Base-by-base conservation (phyloP, 176 grass and related monocot species). In the Microstegium vimineum region DNA sequence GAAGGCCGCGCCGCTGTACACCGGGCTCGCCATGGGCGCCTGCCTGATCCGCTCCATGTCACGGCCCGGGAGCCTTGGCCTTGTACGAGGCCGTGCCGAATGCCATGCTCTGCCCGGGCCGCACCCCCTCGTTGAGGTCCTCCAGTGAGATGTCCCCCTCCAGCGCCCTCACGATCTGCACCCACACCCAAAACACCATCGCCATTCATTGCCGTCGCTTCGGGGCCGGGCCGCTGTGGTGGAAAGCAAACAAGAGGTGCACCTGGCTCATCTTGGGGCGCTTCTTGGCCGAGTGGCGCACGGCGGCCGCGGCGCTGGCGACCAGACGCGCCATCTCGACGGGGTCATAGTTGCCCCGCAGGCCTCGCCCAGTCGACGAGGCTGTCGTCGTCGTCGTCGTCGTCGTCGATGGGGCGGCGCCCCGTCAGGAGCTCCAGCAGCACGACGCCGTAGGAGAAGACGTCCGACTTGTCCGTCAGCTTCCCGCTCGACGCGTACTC, bases 261-360 rank as follows among this genome's bases (percentile, higher is more conserved):
- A 90, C 91, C 85, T 94, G 92, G 74, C 92, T 94, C 92, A 94
- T 94, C 72, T 78, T 94, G 15, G 92, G 92, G 11, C 89, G 92
- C 51, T 70, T 90, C 71, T 69, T 81, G 5, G 89, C 89, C 12
- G 92, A 94, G 47, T 94, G 88, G 69, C 88, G 92, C 85, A 94
- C 89, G 35, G 69, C 36, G 46, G 89, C 89, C 1, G 92, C 92
- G 9, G 88, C 92, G 42, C 77, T 81, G 46, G 92, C 92, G 28
- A 89, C 83, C 64, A 91, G 56, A 27, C 92, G 82, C 25, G 92
- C 89, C 88, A 94, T 91, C 52, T 94, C 89, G 75, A 94, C 59
- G 1, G 83, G 64, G 70, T 94, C 92, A 35, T 94, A 94, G 83
- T 84, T 91, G 30, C 88, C 79, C 30, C 88, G 30, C 18, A 94